phyloP scores from a whole-genome alignment of 768 basidiomycete genomes.

The Zangia roseola region DNA sequence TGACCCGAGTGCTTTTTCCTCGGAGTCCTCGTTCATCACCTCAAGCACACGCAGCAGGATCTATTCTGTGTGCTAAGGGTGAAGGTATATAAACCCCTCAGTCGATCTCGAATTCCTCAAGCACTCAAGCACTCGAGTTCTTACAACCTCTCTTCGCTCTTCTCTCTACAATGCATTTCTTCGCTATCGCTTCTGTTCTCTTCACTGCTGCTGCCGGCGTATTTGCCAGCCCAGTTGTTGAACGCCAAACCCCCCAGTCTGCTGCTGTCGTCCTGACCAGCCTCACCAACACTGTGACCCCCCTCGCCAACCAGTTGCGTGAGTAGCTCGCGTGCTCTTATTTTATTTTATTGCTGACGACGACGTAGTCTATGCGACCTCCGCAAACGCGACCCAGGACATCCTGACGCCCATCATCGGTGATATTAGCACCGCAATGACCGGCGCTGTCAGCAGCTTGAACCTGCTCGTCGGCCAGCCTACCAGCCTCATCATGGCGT shows the following conservation, averaged over 20 bases:
- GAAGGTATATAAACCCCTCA: not conserved
- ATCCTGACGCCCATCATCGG: not conserved
- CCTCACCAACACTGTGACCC: not conserved
- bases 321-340: not conserved
- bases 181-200: not conserved
- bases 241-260: not conserved
- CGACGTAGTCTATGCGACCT: constrained; percentile 6
- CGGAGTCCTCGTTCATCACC: constrained; percentile 1
- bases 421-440: not conserved
- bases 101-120: not conserved
- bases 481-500: not conserved
- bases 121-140: not conserved
- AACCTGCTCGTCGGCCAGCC: not conserved
- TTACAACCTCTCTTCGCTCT: not conserved
- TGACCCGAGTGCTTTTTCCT: not conserved
- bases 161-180: not conserved
- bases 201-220: not conserved
- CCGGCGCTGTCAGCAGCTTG: not conserved
- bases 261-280: not conserved
- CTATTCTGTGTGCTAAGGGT: not conserved
- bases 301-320: not conserved
- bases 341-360: not conserved
- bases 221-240: not conserved
- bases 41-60: not conserved
- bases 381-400: not conserved